Base-by-base conservation (phyloP, 2,329 filamentous ascomycete genomes). In the Chalara sp. region DNA sequence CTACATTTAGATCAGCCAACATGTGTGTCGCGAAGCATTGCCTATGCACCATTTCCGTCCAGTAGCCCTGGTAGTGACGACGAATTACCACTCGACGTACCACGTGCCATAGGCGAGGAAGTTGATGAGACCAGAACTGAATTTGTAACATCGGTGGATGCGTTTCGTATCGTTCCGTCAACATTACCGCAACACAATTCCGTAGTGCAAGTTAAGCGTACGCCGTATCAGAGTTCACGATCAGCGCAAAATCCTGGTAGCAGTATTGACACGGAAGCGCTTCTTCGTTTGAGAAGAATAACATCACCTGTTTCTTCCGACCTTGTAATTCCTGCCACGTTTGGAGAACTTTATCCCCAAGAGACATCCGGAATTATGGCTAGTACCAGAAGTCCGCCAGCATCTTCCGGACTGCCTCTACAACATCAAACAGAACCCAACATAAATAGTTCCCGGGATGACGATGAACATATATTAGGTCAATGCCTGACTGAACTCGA, bases 141-240 rank as follows among this genome's bases (percentile, higher is more conserved):
- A 31, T 21, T 10, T 28, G 13, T 32, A 5, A 43, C 52, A 32
- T 10, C 29, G 28, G 33, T 44, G 21, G 30, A 42, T 6, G 37
- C 48, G 2, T 56, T 52, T 7, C 55, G 58, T 29, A 46, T 49
- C 28, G 13, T 45, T 31, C 57, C 58, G 6, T 59, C 57, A 32
- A 60, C 53, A 41, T 47, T 53, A 33, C 29, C 47, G 5, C 39
- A 41, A 5, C 48, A 49, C 29, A 33, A 45, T 12, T 32, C 30
- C 11, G 44, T 52, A 6, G 50, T 65, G 29, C 61, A 63, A 49
- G 62, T 65, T 6, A 50, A 64, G 47, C 53, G 54, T 41, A 63
- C 61, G 1, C 60, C 60, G 10, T 48, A 53, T 31, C n/a, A 46
- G 21, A 46, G 48, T 6, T 10, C 35, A 21, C 48, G 39, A 50